These are phyloP conservation scores for Gossypium herbaceum DNA, from an alignment of 345 rosid species.

Conservation along the genomic window DNA sequence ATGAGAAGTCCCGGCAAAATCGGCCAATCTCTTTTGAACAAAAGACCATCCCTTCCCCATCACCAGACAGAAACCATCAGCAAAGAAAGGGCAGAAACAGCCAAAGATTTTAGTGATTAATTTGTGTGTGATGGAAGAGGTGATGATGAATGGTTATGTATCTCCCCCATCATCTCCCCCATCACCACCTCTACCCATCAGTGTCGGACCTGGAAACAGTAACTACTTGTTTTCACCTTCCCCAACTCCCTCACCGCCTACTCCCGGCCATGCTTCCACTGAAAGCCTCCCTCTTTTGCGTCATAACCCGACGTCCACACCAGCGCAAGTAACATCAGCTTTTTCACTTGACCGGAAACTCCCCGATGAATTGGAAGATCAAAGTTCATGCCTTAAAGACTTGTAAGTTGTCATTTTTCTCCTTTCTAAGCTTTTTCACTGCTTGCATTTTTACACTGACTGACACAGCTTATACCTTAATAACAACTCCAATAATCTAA, in stretches of 20 bases:
- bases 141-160: conserved; percentile 3
- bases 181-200: conserved; percentile 38
- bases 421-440: background rate
- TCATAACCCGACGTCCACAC: background rate
- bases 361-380: conserved; percentile 18
- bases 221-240: conserved; percentile 32
- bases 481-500: background rate
- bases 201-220: conserved; percentile 31
- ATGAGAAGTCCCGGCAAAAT: background rate
- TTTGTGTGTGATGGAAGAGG: background rate
- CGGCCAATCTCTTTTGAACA: background rate
- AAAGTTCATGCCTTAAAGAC: conserved; percentile 31
- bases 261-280: conserved; percentile 23
- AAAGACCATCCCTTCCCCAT: background rate
- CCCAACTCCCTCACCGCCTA: conserved; percentile 26
- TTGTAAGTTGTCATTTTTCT: conserved; percentile 26
- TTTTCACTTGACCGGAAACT: conserved; percentile 26
- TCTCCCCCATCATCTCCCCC: conserved; percentile 34
- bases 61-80: background rate
- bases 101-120: background rate
- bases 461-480: background rate
- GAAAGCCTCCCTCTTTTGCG: conserved; percentile 30
- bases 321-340: conserved; percentile 7
- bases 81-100: background rate
- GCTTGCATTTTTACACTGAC: background rate